Evolutionary conservation across 2,329 filamentous ascomycete species (phyloP).

Genomic region (Fusarium keratoplasticum): DNA sequence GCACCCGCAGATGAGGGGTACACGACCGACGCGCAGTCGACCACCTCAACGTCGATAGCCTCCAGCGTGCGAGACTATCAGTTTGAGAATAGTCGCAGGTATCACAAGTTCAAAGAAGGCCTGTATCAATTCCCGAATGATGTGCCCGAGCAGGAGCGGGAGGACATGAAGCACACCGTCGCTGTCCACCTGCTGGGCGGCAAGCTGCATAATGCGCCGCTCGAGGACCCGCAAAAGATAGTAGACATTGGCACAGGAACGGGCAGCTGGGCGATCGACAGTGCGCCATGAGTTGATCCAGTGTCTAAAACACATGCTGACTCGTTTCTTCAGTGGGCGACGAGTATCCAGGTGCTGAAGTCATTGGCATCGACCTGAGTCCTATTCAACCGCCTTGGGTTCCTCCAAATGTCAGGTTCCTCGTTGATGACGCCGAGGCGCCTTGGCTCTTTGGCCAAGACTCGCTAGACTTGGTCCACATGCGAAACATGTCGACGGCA

Average conservation of each 20-base stretch:
- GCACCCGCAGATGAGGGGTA: slow-evolving; percentile 31
- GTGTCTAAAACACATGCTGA: not conserved
- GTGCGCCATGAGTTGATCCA: slow-evolving; percentile 30
- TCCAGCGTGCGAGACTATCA: slow-evolving; percentile 53
- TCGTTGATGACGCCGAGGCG: slow-evolving; percentile 52
- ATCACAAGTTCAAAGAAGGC: slow-evolving; percentile 56
- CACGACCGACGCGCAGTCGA: slow-evolving; percentile 10
- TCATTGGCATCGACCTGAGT: slow-evolving; percentile 54
- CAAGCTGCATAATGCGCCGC: slow-evolving; percentile 55
- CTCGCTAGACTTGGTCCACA: slow-evolving; percentile 46
- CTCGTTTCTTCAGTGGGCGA: slow-evolving; percentile 47
- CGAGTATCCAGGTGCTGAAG: slow-evolving; percentile 51
- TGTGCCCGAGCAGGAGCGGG: slow-evolving; percentile 57
- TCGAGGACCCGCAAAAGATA: slow-evolving; percentile 51
- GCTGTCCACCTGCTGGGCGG: slow-evolving; percentile 50
- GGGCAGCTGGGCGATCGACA: slow-evolving; percentile 59
- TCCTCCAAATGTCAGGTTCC: slow-evolving; percentile 54
- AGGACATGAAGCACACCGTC: slow-evolving; percentile 57
- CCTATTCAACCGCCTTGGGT: slow-evolving; percentile 56
- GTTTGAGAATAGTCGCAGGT: slow-evolving; percentile 57
- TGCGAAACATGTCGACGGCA: slow-evolving; percentile 52
- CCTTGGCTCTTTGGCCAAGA: slow-evolving; percentile 43
- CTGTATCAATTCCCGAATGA: slow-evolving; percentile 56
- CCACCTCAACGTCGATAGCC: slow-evolving; percentile 34
- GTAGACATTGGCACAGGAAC: slow-evolving; percentile 55